phyloP scores from a whole-genome alignment of 2,329 filamentous ascomycete genomes.

The Monilinia fructicola region DNA sequence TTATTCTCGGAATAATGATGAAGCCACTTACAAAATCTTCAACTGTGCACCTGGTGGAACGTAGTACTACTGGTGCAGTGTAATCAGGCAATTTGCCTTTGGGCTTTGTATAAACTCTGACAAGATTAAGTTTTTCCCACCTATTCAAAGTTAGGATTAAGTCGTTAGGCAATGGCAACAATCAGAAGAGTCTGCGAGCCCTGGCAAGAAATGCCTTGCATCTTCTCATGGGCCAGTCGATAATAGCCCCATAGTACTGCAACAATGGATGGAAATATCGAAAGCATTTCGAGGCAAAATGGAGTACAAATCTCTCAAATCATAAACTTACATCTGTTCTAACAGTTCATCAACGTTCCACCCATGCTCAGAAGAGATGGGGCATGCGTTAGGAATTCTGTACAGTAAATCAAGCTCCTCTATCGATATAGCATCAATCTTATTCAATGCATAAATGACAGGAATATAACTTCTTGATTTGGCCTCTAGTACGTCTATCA shows the following conservation, averaged over 20 bases:
- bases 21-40: conserved; percentile 85
- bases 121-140: conserved; percentile 92
- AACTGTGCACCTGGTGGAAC: conserved; percentile 78
- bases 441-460: conserved; percentile 98
- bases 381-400: conserved; percentile 93
- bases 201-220: conserved; percentile 17
- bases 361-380: conserved; percentile 94
- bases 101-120: conserved; percentile 95
- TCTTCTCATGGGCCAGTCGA: conserved; percentile 2
- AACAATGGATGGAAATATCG: background rate
- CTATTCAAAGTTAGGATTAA: conserved; percentile 41
- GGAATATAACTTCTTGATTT: conserved; percentile 95
- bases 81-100: conserved; percentile 96
- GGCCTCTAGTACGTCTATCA: conserved; percentile 94
- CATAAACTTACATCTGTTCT: conserved; percentile 72
- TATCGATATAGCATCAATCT: conserved; percentile 97
- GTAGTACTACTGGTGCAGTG: conserved; percentile 83
- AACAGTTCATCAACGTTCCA: conserved; percentile 98
- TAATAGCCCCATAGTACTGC: background rate
- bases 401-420: conserved; percentile 96
- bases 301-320: conserved; percentile 9
- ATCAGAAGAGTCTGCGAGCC: background rate
- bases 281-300: background rate
- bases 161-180: background rate
- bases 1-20: conserved; percentile 19